Evolutionary conservation across 2,329 filamentous ascomycete genomes (phyloP).

Genomic region (Colletotrichum tropicale): DNA sequence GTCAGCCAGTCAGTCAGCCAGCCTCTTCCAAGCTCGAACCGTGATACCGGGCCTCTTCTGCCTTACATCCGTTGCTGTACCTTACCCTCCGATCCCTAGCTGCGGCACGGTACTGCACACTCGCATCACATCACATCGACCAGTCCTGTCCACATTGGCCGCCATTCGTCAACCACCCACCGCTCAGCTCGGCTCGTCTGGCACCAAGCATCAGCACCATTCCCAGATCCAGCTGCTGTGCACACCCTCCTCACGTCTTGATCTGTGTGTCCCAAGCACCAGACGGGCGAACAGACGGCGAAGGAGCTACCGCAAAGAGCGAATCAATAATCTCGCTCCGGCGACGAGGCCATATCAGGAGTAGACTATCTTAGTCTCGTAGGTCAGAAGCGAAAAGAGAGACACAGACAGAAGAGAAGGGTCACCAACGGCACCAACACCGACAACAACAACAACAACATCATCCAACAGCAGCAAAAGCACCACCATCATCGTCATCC

Average conservation of each 20-base stretch:
- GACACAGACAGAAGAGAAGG: neutral
- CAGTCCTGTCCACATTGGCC: neutral
- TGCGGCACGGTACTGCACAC: constrained; percentile 14
- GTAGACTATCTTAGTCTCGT: neutral
- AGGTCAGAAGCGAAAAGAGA: neutral
- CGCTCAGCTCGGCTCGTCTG: neutral
- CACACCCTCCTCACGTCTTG: neutral
- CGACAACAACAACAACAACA: neutral
- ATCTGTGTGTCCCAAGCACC: neutral
- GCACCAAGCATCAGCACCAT: neutral
- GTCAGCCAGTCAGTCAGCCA: neutral
- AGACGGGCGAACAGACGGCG: neutral
- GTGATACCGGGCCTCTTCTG: constrained; percentile 4
- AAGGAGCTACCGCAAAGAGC: neutral
- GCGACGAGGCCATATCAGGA: neutral
- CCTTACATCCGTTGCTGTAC: neutral
- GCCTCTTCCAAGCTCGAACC: neutral
- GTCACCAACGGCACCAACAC: neutral
- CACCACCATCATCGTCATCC: neutral
- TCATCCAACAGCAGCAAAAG: neutral
- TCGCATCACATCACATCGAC: constrained; percentile 11
- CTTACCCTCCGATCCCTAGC: constrained; percentile 5
- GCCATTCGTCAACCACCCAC: neutral
- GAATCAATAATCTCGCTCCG: neutral
- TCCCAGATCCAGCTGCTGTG: neutral